Conservation (phyloP, 2,329 filamentous ascomycete genomes). For the Diaporthe nobilis region DNA sequence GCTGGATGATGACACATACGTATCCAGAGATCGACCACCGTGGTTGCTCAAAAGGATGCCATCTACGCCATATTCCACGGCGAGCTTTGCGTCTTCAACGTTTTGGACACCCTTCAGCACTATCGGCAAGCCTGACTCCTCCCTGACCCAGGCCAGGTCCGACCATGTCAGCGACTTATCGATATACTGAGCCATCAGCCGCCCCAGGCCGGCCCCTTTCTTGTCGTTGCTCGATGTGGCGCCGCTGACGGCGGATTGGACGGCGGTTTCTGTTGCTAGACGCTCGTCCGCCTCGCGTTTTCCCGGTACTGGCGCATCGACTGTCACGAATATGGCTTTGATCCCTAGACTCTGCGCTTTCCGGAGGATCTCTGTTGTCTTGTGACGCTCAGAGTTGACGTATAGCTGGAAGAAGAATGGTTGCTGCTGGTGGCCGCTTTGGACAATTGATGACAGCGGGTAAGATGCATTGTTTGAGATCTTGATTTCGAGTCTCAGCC, state of each 20-base stretch:
- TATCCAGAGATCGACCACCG: constrained; percentile 37
- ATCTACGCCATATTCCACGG: constrained; percentile 58
- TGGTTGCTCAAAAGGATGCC: constrained; percentile 39
- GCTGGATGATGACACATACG: not conserved
- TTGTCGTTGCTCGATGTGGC: constrained; percentile 62
- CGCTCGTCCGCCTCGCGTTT: constrained; percentile 72
- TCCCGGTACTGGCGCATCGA: constrained; percentile 68
- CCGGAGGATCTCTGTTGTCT: constrained; percentile 62
- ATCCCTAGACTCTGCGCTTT: constrained; percentile 62
- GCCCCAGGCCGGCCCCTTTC: constrained; percentile 66
- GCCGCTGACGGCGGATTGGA: constrained; percentile 55
- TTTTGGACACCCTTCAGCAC: constrained; percentile 71
- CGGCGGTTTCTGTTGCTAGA: constrained; percentile 58
- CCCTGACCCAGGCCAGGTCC: constrained; percentile 67
- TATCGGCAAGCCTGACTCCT: constrained; percentile 62
- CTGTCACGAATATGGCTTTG: constrained; percentile 64
- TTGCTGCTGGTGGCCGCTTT: constrained; percentile 51
- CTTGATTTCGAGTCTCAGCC: constrained; percentile 41
- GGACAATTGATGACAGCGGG: constrained; percentile 59
- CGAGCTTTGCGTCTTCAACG: constrained; percentile 66
- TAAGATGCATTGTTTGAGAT: constrained; percentile 67
- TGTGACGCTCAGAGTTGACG: constrained; percentile 64
- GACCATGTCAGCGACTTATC: constrained; percentile 67
- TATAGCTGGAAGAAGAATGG: constrained; percentile 70
- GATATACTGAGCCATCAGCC: constrained; percentile 66